Percentiles rank a stretch among this genome's conserved stretches.
Evolutionary conservation across 2,329 filamentous ascomycete species (phyloP).

Genomic region (Scedosporium boydii): DNA sequence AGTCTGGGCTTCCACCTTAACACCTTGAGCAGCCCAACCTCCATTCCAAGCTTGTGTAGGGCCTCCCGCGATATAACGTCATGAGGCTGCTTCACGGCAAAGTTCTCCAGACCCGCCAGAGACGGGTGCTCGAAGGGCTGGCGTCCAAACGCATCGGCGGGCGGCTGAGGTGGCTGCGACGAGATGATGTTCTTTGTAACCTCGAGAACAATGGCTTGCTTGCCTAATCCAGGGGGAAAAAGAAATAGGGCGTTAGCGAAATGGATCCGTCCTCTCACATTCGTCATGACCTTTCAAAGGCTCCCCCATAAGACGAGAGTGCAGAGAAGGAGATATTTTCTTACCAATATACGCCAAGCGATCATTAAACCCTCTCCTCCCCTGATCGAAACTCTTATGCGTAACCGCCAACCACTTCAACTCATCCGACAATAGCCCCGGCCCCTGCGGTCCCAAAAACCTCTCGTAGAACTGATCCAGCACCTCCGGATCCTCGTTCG

Average conservation of each 20-base stretch:
- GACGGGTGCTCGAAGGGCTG: constrained; percentile 61
- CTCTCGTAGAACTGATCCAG: constrained; percentile 70
- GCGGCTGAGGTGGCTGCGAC: constrained; percentile 13
- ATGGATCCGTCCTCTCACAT: not conserved
- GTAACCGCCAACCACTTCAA: constrained; percentile 95
- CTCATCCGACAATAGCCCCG: constrained; percentile 73
- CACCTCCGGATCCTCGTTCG: constrained; percentile 65
- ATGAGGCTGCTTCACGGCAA: constrained; percentile 51
- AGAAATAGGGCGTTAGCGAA: not conserved
- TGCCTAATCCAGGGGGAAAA: constrained; percentile 11
- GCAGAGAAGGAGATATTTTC: not conserved
- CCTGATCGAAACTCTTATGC: constrained; percentile 97
- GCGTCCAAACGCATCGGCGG: constrained; percentile 43
- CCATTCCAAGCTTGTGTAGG: constrained; percentile 57
- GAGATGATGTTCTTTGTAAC: constrained; percentile 45
- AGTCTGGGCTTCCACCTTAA: constrained; percentile 82
- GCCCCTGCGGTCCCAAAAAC: constrained; percentile 65
- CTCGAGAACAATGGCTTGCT: constrained; percentile 18
- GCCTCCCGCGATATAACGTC: constrained; percentile 55
- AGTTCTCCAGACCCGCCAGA: constrained; percentile 63
- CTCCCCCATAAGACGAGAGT: not conserved
- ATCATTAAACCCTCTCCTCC: constrained; percentile 88
- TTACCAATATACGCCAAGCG: constrained; percentile 50
- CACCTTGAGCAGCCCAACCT: constrained; percentile 63
- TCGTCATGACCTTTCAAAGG: not conserved